Evolutionary conservation across 2,329 filamentous ascomycete species (phyloP), one percentile per base, ranked within the genome.

Genomic region (Calonectria leucothoes): DNA sequence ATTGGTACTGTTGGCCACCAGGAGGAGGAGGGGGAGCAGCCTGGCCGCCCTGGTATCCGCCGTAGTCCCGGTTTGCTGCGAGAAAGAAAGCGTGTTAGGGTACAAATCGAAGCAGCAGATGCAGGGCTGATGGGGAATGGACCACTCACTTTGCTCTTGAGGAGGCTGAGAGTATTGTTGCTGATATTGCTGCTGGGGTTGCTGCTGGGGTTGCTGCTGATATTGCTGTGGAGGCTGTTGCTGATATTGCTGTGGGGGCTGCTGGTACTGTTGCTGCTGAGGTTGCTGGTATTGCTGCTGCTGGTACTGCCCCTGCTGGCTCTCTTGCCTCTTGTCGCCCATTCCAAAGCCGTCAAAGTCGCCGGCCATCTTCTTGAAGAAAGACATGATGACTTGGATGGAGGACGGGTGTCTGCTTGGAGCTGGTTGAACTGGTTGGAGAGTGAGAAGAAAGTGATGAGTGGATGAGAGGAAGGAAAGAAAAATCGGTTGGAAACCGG

Each of bases 331-430:
- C 64, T 80, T 80, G 66, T 84, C 84, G 59, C 86, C 87, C 76
- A 89, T 83, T 65, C 83, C 85, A 68, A 90, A 83, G 77, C 86
- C 85, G 78, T 90, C 87, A 49, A 88, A 84, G 75, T 86, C 82
- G 76, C 85, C 82, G 70, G 83, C 81, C 63, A 87, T 78, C 77
- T 86, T 86, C 74, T 84, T 85, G 79, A 87, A 84, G 79, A 87
- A 87, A 39, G 86, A 87, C 86, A 87, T 88, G 76, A 68, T 82
- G 79, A 63, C 74, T 72, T 61, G 69, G 68, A 59, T 65, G 66
- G 68, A 65, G 61, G 48, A 61, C 63, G 15, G 73, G 66, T 69
- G 65, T 65, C 52, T 4, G 33, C 6, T 42, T 57, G n/a, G 59
- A 33, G 35, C 20, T 25, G 6, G 37, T n/a, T 64, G 59, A 33